Conservation (phyloP, 2,329 filamentous ascomycete genomes). For the Emydomyces testavorans region DNA sequence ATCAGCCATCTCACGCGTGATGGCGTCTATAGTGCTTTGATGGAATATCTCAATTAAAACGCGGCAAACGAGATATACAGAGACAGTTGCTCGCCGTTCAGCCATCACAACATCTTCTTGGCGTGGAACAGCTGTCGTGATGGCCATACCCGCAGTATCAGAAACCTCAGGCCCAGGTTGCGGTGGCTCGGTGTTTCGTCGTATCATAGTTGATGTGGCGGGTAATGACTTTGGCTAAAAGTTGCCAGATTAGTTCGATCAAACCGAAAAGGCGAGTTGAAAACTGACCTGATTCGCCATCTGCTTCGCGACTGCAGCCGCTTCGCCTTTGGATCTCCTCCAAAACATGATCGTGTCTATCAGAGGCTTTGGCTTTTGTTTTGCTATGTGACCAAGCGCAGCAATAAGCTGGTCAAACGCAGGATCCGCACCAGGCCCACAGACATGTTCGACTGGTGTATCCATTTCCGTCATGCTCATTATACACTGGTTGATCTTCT, state of each 20-base stretch:
- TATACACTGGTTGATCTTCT: constrained; percentile 84
- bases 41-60: constrained; percentile 89
- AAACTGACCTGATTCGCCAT: constrained; percentile 24
- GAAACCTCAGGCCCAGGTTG: constrained; percentile 36
- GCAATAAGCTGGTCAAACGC: constrained; percentile 89
- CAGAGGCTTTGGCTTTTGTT: constrained; percentile 82
- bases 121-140: constrained; percentile 31
- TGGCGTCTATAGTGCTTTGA: constrained; percentile 69
- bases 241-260: constrained; percentile 5
- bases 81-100: constrained; percentile 83
- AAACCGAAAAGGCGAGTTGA: background rate
- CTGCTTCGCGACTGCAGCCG: constrained; percentile 56
- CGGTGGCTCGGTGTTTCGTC: constrained; percentile 64
- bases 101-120: constrained; percentile 67
- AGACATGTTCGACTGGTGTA: constrained; percentile 75
- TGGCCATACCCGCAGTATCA: constrained; percentile 23
- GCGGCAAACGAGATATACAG: constrained; percentile 89
- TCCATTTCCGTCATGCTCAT: constrained; percentile 68
- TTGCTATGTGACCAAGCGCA: constrained; percentile 86
- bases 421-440: constrained; percentile 75
- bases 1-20: constrained; percentile 84
- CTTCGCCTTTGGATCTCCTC: constrained; percentile 91
- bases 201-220: constrained; percentile 41
- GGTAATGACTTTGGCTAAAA: constrained; percentile 25
- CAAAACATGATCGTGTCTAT: constrained; percentile 98